Evolutionary conservation across 305 asterid genomes (phyloP).

Genomic region (Salvia sclarea): DNA sequence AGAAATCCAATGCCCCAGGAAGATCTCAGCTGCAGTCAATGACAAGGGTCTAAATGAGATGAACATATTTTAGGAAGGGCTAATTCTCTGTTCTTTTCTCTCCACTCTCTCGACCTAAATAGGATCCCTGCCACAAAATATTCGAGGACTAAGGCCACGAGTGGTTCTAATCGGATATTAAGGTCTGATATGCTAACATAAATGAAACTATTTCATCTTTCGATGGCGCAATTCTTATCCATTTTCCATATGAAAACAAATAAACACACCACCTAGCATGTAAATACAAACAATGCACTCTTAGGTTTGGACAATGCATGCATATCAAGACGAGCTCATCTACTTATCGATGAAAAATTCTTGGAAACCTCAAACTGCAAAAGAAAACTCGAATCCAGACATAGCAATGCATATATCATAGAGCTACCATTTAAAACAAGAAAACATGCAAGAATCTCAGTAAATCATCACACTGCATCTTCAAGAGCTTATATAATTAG

Average conservation of each 20-base stretch:
- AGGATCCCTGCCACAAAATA: conserved; percentile 27
- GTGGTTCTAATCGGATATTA: conserved; percentile 13
- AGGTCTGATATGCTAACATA: background rate
- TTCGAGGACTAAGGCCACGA: background rate
- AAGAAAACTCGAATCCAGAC: too few species aligned
- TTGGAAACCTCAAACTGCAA: too few species aligned
- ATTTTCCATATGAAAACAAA: background rate
- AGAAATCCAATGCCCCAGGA: conserved; percentile 99
- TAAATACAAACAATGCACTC: background rate
- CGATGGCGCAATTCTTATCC: background rate
- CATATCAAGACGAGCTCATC: background rate
- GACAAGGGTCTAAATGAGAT: conserved; percentile 92
- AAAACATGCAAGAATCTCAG: background rate
- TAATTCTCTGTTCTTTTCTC: conserved; percentile 25
- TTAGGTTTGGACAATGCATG: background rate
- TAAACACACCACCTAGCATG: background rate
- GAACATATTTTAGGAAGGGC: conserved; percentile 48
- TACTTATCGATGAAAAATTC: background rate
- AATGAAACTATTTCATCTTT: background rate
- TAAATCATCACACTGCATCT: background rate
- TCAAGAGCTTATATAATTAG: conserved; percentile 8
- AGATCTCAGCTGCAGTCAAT: conserved; percentile 99
- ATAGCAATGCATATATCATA: background rate
- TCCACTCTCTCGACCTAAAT: conserved; percentile 33
- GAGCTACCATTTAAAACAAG: background rate